These are phyloP conservation scores for Ziziphus jujuba DNA, from an alignment of 306 rosid species.

Conservation along the genomic window DNA sequence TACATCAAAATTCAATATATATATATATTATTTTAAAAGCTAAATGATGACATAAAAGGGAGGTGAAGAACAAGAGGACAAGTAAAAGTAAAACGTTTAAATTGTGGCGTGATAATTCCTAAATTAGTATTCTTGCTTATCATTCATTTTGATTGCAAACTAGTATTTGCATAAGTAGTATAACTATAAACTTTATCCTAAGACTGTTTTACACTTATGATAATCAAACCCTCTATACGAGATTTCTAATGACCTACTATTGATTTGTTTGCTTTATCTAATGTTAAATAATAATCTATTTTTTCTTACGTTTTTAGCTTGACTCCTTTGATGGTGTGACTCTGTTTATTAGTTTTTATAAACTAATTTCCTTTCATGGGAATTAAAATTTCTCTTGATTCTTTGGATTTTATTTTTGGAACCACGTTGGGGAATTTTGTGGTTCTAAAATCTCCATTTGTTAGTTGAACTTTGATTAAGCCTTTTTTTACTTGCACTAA, in stretches of 20 bases:
- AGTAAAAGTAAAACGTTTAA: too few species aligned
- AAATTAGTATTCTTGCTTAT: too few species aligned
- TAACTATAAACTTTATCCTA: background rate
- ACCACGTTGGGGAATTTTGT: background rate
- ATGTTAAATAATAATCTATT: background rate
- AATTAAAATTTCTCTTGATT: background rate
- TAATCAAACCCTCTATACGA: background rate
- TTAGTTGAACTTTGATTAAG: constrained; percentile 12
- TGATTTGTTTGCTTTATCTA: background rate
- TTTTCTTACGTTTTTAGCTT: background rate
- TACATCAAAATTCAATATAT: too few species aligned
- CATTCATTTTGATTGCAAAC: too few species aligned
- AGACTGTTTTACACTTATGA: background rate
- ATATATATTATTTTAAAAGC: too few species aligned
- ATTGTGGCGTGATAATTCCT: too few species aligned
- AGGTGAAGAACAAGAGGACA: too few species aligned
- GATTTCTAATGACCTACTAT: background rate
- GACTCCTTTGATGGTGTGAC: background rate
- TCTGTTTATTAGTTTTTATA: background rate
- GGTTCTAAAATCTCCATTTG: background rate
- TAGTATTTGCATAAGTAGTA: too few species aligned
- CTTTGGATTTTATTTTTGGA: background rate
- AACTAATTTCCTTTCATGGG: background rate
- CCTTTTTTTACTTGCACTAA: constrained; percentile 28
- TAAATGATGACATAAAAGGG: too few species aligned